Evolutionary conservation across 2,329 filamentous ascomycete species (phyloP).

Genomic region (Tricladium varicosporioides): DNA sequence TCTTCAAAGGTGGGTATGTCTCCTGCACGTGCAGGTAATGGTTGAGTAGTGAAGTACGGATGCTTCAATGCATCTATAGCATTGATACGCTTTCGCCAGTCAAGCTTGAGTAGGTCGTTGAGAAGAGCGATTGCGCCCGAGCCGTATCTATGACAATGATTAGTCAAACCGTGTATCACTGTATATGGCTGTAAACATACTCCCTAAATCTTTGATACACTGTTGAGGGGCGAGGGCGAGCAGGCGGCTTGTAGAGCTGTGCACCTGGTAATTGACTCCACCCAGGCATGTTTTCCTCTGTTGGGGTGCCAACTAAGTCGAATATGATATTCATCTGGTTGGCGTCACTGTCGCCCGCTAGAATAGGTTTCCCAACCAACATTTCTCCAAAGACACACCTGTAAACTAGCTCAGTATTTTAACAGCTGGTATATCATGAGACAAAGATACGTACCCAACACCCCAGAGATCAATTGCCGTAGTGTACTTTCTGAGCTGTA

Average conservation of each 20-base stretch:
- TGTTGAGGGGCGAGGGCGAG: constrained; percentile 53
- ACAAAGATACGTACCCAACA: constrained; percentile 66
- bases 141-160: constrained; percentile 50
- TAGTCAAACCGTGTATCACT: constrained; percentile 17
- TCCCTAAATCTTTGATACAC: constrained; percentile 74
- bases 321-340: constrained; percentile 95
- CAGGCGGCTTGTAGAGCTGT: constrained; percentile 53
- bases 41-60: constrained; percentile 80
- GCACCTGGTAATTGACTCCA: constrained; percentile 82
- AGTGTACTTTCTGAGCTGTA: constrained; percentile 89
- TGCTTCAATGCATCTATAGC: constrained; percentile 92
- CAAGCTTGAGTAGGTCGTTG: constrained; percentile 77
- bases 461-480: constrained; percentile 98
- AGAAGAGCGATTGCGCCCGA: constrained; percentile 75
- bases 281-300: constrained; percentile 86
- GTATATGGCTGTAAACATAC: constrained; percentile 38
- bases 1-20: constrained; percentile 93
- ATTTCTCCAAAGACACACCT: constrained; percentile 99
- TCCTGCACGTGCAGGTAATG: constrained; percentile 75
- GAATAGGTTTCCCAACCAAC: constrained; percentile 89
- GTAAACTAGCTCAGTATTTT: background rate
- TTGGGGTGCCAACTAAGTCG: constrained; percentile 86
- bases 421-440: too few relatives aligned
- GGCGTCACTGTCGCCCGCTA: constrained; percentile 82
- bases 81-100: constrained; percentile 87